These are phyloP conservation scores for Botrytis galanthina DNA, from an alignment of 2,329 filamentous ascomycete species.

Conservation along the genomic window DNA sequence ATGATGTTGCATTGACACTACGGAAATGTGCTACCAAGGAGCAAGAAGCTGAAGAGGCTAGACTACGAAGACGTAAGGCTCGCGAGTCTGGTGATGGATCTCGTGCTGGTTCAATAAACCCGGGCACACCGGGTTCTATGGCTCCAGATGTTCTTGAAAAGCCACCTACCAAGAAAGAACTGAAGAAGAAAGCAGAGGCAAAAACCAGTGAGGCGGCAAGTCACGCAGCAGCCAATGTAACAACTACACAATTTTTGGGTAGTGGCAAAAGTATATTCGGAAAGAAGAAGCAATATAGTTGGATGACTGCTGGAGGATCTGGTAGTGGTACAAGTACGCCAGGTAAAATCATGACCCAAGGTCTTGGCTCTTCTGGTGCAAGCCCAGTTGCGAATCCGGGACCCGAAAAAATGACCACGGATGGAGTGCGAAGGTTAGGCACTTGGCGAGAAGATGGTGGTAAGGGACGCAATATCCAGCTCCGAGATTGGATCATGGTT, in stretches of 20 bases:
- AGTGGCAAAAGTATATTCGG: conserved; percentile 59
- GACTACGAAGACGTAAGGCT: conserved; percentile 57
- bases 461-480: conserved; percentile 75
- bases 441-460: conserved; percentile 75
- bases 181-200: conserved; percentile 69
- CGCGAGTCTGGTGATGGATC: conserved; percentile 54
- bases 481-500: conserved; percentile 77
- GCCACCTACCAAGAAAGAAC: conserved; percentile 81
- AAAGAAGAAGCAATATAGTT: conserved; percentile 73
- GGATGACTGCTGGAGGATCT: conserved; percentile 55
- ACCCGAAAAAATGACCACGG: conserved; percentile 49
- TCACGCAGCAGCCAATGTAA: conserved; percentile 79
- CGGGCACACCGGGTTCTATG: conserved; percentile 59
- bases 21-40: conserved; percentile 65
- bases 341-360: conserved; percentile 36
- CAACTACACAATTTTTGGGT: conserved; percentile 73
- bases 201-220: conserved; percentile 75
- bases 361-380: conserved; percentile 39
- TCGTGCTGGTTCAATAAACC: conserved; percentile 50
- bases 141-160: conserved; percentile 66
- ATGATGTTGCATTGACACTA: conserved; percentile 50
- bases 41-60: conserved; percentile 68
- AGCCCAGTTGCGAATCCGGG: conserved; percentile 40
- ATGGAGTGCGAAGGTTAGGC: conserved; percentile 64
- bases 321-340: conserved; percentile 55